phyloP scores from a whole-genome alignment of 2,329 filamentous ascomycete genomes.

The Hypomyces rosellus region DNA sequence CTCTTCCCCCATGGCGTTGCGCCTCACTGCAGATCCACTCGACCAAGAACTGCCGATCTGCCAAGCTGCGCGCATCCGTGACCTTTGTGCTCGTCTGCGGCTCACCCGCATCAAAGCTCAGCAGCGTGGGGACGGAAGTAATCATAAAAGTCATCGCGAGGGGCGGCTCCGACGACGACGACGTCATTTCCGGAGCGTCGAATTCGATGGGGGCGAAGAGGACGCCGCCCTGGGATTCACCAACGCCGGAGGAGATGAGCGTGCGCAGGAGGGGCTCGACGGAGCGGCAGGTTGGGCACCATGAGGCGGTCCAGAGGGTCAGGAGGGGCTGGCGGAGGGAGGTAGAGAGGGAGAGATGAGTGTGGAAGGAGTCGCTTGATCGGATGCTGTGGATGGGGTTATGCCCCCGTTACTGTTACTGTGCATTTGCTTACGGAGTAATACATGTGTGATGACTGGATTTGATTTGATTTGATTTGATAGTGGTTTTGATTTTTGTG shows the following conservation, averaged over 20 bases:
- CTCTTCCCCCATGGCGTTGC: constrained; percentile 37
- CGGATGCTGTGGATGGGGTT: constrained; percentile 39
- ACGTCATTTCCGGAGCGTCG: constrained; percentile 52
- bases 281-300: constrained; percentile 47
- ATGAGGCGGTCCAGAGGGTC: constrained; percentile 55
- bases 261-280: constrained; percentile 43
- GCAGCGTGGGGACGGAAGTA: constrained; percentile 49
- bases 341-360: constrained; percentile 49
- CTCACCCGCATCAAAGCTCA: constrained; percentile 52
- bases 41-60: constrained; percentile 43
- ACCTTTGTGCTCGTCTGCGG: constrained; percentile 43
- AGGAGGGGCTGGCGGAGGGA: constrained; percentile 50
- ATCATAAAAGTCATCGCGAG: constrained; percentile 53
- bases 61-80: constrained; percentile 41
- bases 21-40: constrained; percentile 51
- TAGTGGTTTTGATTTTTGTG: neutral
- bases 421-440: no score
- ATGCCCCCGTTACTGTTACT: no score
- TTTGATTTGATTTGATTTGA: no score
- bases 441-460: no score
- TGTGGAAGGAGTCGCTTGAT: constrained; percentile 46
- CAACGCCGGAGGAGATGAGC: constrained; percentile 45
- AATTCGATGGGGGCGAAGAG: constrained; percentile 49
- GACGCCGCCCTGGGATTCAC: constrained; percentile 51
- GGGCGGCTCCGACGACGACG: constrained; percentile 20